Percentiles rank a stretch among this genome's conserved stretches.
Conservation (phyloP, 2,329 filamentous ascomycete genomes). For the Coniochaeta ligniaria region DNA sequence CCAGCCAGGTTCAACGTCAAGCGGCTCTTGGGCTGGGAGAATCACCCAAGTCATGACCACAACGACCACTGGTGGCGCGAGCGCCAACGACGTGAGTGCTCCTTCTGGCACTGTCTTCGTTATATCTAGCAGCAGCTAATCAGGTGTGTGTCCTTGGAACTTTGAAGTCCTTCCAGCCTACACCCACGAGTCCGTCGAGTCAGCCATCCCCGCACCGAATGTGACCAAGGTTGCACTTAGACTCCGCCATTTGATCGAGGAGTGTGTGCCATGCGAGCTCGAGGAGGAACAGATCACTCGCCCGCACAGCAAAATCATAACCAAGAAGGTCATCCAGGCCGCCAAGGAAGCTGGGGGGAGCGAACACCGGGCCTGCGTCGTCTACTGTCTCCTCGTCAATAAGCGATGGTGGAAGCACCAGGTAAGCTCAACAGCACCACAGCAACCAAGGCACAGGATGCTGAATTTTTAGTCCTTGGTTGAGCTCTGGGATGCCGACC, state of each 20-base stretch:
- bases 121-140: not conserved
- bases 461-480: conserved; percentile 64
- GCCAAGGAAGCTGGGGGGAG: conserved; percentile 74
- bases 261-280: conserved; percentile 85
- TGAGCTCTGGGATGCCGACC: conserved; percentile 88
- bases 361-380: conserved; percentile 71
- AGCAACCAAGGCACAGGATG: no score
- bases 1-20: conserved; percentile 19
- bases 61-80: conserved; percentile 22
- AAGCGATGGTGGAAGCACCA: conserved; percentile 70
- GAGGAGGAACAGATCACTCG: conserved; percentile 67
- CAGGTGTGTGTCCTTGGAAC: not conserved
- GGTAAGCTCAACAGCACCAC: no score
- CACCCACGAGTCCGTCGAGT: conserved; percentile 48
- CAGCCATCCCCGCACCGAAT: conserved; percentile 66
- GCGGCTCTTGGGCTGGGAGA: conserved; percentile 23
- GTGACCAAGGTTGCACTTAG: conserved; percentile 88
- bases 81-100: conserved; percentile 17
- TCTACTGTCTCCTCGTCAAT: conserved; percentile 72
- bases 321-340: conserved; percentile 67
- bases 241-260: conserved; percentile 83
- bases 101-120: not conserved
- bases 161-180: conserved; percentile 58
- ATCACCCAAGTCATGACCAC: conserved; percentile 14
- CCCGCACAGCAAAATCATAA: conserved; percentile 82